These are phyloP conservation scores for Saccharomyces kudriavzevii DNA, from an alignment of 805 yeast species.

Conservation along the genomic window DNA sequence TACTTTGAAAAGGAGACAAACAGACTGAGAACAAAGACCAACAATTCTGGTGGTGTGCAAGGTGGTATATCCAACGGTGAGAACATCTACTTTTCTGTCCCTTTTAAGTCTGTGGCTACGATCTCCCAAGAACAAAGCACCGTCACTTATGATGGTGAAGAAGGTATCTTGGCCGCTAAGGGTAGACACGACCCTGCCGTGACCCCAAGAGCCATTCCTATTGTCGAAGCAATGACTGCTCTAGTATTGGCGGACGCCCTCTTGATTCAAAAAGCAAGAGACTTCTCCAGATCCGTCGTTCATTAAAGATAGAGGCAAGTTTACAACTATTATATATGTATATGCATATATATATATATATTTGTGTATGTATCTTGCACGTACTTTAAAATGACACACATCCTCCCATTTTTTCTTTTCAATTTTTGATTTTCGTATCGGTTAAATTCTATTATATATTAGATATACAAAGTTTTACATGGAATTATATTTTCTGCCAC, in stretches of 20 bases:
- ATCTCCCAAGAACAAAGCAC: conserved; percentile 89
- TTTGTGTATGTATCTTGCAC: conserved; percentile 36
- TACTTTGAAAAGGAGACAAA: conserved; percentile 49
- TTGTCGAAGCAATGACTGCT: conserved; percentile 98
- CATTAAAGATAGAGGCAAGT: conserved; percentile 8
- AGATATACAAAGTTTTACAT: background rate
- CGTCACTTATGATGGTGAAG: conserved; percentile 78
- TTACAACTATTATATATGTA: background rate
- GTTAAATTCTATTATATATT: background rate
- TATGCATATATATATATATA: conserved; percentile 16
- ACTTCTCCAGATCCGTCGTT: conserved; percentile 37
- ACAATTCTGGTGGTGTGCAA: conserved; percentile 94
- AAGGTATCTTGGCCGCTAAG: conserved; percentile 84
- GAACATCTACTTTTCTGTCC: conserved; percentile 85
- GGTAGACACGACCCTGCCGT: conserved; percentile 99
- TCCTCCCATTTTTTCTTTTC: no score
- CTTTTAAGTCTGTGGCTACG: conserved; percentile 97
- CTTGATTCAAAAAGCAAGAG: conserved; percentile 80
- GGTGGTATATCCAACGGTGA: conserved; percentile 98
- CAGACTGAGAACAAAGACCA: conserved; percentile 75
- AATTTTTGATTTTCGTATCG: background rate
- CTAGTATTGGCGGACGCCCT: conserved; percentile 81
- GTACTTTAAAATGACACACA: no score
- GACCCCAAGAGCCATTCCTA: conserved; percentile 96
- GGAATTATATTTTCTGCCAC: background rate